These are phyloP conservation scores for Fusarium sp. DNA, from an alignment of 2,329 filamentous ascomycete genomes.

Conservation along the genomic window DNA sequence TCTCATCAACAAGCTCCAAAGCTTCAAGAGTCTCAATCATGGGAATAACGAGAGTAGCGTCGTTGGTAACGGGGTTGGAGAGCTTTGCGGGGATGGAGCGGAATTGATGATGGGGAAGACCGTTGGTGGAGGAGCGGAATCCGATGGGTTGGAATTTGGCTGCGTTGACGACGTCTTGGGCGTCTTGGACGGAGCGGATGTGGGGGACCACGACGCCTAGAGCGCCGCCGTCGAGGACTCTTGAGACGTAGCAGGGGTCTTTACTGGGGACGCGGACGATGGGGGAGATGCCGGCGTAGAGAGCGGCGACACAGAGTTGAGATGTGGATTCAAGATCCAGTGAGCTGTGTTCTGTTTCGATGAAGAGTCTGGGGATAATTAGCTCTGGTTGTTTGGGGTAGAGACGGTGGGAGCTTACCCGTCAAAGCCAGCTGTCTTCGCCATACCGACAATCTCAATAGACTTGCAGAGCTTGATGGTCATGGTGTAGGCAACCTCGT, in stretches of 20 bases:
- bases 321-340: constrained; percentile 50
- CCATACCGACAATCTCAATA: constrained; percentile 50
- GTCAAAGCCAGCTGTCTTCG: constrained; percentile 51
- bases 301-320: constrained; percentile 48
- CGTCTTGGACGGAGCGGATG: constrained; percentile 42
- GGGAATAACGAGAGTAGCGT: constrained; percentile 43
- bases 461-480: constrained; percentile 50
- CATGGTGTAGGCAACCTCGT: constrained; percentile 47
- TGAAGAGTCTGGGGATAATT: constrained; percentile 42
- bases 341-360: constrained; percentile 54
- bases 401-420: neutral
- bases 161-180: constrained; percentile 43
- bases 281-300: constrained; percentile 47
- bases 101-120: constrained; percentile 38
- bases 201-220: constrained; percentile 46
- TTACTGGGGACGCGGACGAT: constrained; percentile 44
- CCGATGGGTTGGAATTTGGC: constrained; percentile 46
- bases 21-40: constrained; percentile 48
- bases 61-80: constrained; percentile 38
- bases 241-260: constrained; percentile 44
- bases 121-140: constrained; percentile 41
- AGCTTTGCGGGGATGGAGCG: constrained; percentile 39
- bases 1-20: constrained; percentile 47
- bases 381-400: neutral
- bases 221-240: constrained; percentile 43